Conservation (phyloP, 2,329 filamentous ascomycete species). For the Tolypocladium ovalisporum region DNA sequence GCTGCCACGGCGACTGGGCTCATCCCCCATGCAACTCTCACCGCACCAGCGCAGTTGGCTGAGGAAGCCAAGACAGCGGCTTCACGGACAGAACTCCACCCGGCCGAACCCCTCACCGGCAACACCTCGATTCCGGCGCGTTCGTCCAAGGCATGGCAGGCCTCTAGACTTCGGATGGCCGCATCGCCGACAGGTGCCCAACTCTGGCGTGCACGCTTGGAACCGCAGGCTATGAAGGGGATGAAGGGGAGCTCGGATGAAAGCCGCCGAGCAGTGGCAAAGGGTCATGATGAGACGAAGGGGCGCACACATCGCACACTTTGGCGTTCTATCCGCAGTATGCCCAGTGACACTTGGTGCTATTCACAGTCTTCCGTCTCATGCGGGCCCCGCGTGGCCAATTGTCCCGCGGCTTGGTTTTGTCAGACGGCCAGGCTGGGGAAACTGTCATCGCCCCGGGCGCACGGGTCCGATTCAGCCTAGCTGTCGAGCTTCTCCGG, state of each 20-base stretch:
- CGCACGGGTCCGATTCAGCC: neutral
- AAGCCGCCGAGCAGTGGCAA: neutral
- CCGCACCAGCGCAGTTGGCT: neutral
- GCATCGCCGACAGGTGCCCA: neutral
- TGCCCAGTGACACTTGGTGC: neutral
- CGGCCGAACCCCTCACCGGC: neutral
- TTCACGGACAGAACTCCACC: neutral
- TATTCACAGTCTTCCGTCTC: neutral
- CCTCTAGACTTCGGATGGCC: neutral
- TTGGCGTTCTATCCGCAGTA: neutral
- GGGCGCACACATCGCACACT: neutral
- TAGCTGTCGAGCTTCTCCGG: neutral
- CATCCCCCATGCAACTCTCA: neutral
- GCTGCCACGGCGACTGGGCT: neutral
- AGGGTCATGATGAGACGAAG: neutral
- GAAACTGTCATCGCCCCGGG: neutral
- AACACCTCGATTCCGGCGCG: neutral
- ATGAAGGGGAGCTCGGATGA: neutral
- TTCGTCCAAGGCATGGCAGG: neutral
- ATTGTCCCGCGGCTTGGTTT: neutral
- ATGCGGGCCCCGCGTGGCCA: neutral
- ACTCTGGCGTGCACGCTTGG: neutral
- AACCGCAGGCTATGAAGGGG: neutral
- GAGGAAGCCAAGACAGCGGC: neutral
- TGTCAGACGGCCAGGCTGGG: neutral